Conservation (phyloP, 2,329 filamentous ascomycete genomes). For the Botrytis hyacinthi region DNA sequence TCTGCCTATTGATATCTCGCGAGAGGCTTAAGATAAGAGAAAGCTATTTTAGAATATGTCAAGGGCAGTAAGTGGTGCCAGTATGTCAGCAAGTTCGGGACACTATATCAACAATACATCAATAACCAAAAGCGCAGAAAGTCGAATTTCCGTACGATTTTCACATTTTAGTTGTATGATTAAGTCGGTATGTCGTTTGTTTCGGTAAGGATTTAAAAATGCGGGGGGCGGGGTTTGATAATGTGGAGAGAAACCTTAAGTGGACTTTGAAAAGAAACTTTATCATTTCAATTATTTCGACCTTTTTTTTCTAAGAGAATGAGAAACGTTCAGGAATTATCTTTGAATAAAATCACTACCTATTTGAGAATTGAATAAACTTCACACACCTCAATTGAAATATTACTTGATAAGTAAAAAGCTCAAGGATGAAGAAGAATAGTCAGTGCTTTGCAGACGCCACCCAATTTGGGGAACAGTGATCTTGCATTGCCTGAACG, state of each 20-base stretch:
- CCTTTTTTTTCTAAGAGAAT: background rate
- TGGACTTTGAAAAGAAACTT: background rate
- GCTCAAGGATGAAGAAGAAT: background rate
- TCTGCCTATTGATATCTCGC: conserved; percentile 1
- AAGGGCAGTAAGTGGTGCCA: background rate
- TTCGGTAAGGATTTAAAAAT: background rate
- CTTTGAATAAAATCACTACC: background rate
- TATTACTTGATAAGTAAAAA: background rate
- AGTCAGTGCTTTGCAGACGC: conserved; percentile 16
- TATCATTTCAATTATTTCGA: background rate
- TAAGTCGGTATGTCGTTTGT: background rate
- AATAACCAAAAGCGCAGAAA: background rate
- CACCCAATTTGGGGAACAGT: background rate
- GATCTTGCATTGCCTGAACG: conserved; percentile 15
- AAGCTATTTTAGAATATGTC: background rate
- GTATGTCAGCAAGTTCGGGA: background rate
- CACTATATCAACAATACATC: background rate
- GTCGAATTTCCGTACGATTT: background rate
- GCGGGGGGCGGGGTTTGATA: background rate
- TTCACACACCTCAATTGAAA: background rate
- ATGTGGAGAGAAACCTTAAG: background rate
- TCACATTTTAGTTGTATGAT: background rate
- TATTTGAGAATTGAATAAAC: background rate
- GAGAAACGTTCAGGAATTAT: background rate
- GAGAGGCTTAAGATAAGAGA: background rate